Conservation (phyloP, 495 filamentous ascomycete genomes). For the Glutinoglossum americanum region DNA sequence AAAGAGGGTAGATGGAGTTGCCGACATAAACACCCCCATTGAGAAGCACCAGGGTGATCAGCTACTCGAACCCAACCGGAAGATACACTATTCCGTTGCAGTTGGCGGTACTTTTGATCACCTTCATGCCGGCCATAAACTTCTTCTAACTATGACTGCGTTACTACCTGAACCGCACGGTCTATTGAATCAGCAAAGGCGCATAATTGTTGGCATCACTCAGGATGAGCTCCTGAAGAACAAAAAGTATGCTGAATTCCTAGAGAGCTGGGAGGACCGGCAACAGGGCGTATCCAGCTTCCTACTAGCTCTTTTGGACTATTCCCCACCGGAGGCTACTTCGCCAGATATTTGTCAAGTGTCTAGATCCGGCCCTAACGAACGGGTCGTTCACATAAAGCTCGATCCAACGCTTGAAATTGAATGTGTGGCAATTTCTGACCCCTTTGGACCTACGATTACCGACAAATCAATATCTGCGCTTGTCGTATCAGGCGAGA, state of each 20-base stretch:
- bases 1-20: not conserved
- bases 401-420: conserved; percentile 29
- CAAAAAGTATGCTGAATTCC: conserved; percentile 64
- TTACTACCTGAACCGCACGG: conserved; percentile 39
- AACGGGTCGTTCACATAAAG: conserved; percentile 26
- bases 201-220: conserved; percentile 66
- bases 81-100: conserved; percentile 34
- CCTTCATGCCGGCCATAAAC: conserved; percentile 87
- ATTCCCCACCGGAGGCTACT: conserved; percentile 15
- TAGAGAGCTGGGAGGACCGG: conserved; percentile 60
- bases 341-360: conserved; percentile 15
- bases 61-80: not conserved
- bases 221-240: conserved; percentile 66
- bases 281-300: conserved; percentile 47
- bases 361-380: conserved; percentile 25
- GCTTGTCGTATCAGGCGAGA: conserved; percentile 79
- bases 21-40: not conserved
- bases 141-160: conserved; percentile 68
- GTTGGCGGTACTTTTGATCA: conserved; percentile 95
- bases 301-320: conserved; percentile 45
- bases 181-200: conserved; percentile 17
- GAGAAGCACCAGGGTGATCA: not conserved
- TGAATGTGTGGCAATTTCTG: conserved; percentile 63
- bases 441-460: conserved; percentile 81
- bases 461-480: conserved; percentile 59